A percentile compares a stretch with the other conserved stretches of the same genome.
These are phyloP conservation scores for Penicillium pancosmium DNA, from an alignment of 495 filamentous ascomycete species.

Conservation along the genomic window DNA sequence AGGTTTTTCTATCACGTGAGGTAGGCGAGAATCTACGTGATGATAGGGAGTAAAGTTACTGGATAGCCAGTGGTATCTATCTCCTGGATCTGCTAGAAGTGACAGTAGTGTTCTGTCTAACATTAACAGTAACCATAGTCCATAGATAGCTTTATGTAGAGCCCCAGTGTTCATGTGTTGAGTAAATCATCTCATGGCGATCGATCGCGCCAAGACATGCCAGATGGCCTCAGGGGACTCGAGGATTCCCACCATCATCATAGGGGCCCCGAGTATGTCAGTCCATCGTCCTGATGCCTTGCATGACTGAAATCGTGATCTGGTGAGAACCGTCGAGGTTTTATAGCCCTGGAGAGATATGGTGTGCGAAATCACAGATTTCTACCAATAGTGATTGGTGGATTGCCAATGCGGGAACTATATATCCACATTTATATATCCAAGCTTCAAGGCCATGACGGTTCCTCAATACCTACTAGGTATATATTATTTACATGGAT, in stretches of 20 bases:
- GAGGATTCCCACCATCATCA: constrained; percentile 23
- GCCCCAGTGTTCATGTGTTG: too few relatives aligned
- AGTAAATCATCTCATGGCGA: too few relatives aligned
- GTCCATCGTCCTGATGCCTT: constrained; percentile 1
- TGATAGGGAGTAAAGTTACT: too few relatives aligned
- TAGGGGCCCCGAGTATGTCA: constrained; percentile 18
- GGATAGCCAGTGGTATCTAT: too few relatives aligned
- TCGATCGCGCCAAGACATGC: constrained; percentile 43
- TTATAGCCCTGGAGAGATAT: not conserved
- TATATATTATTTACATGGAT: not conserved
- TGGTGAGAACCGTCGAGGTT: not conserved
- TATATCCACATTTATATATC: constrained; percentile 17
- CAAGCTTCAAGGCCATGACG: not conserved
- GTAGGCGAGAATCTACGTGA: constrained; percentile 13
- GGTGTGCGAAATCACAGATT: not conserved
- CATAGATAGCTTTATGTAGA: too few relatives aligned
- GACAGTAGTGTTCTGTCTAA: not conserved
- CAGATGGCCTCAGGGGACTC: constrained; percentile 40
- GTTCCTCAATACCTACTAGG: not conserved
- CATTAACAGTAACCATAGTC: not conserved
- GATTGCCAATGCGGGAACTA: constrained; percentile 24
- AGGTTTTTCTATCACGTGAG: constrained; percentile 47
- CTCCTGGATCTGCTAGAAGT: not conserved
- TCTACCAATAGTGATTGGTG: constrained; percentile 14
- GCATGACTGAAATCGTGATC: not conserved